phyloP scores from a whole-genome alignment of 306 rosid genomes.

The Vicia faba region DNA sequence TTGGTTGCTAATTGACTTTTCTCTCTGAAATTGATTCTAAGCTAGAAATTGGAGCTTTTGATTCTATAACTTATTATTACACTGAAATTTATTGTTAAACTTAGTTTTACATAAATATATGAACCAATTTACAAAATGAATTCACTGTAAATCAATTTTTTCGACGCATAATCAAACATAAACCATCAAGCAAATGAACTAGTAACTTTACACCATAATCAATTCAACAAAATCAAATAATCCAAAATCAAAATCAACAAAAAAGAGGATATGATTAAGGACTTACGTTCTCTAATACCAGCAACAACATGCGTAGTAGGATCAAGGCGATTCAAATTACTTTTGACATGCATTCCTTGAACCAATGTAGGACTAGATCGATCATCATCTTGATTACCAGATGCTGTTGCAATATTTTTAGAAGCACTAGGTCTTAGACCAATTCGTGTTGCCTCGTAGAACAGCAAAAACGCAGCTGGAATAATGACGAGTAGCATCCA shows the following conservation, averaged over 20 bases:
- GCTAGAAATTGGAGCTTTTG: background rate
- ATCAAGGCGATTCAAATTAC: constrained; percentile 82
- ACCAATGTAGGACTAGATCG: constrained; percentile 33
- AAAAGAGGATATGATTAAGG: background rate
- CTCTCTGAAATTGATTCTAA: background rate
- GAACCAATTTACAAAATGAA: no score
- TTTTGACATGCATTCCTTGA: constrained; percentile 35
- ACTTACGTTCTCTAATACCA: constrained; percentile 87
- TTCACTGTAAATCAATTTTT: background rate
- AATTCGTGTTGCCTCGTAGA: constrained; percentile 63
- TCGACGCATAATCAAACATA: background rate
- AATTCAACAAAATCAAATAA: background rate
- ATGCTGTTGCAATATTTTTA: background rate
- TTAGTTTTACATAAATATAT: no score
- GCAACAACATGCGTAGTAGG: constrained; percentile 65
- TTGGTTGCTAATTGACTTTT: background rate
- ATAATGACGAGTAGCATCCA: constrained; percentile 69
- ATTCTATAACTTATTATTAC: no score
- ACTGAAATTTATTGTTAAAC: background rate
- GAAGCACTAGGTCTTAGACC: constrained; percentile 41
- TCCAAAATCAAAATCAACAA: background rate
- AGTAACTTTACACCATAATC: background rate
- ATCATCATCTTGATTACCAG: constrained; percentile 11
- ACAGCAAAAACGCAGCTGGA: constrained; percentile 57
- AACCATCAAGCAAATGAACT: background rate